Evolutionary conservation across 495 filamentous ascomycete genomes (phyloP).

Genomic region (Cercophora sp.): DNA sequence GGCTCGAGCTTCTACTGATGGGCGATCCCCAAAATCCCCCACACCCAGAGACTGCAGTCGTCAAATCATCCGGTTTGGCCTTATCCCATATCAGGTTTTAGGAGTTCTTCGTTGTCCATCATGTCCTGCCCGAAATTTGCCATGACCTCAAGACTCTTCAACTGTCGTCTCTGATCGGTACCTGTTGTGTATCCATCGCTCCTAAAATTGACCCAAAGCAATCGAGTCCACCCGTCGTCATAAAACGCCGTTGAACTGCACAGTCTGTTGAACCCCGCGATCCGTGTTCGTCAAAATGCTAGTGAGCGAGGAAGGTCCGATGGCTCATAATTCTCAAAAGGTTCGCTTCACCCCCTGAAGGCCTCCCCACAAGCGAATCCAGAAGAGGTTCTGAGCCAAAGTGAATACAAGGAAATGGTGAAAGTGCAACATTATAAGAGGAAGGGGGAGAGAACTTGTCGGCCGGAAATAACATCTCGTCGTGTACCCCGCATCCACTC

Average conservation of each 20-base stretch:
- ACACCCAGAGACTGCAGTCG: neutral
- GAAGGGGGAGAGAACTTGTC: constrained; percentile 12
- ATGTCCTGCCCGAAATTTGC: too few species aligned
- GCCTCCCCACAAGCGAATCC: constrained; percentile 42
- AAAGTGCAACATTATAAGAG: constrained; percentile 21
- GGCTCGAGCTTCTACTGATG: too few species aligned
- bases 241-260: neutral
- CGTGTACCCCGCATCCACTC: constrained; percentile 13
- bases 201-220: too few species aligned
- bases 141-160: too few species aligned
- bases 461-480: constrained; percentile 15
- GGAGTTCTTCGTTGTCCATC: too few species aligned
- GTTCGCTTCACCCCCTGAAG: constrained; percentile 32
- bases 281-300: constrained; percentile 1
- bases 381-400: too few species aligned
- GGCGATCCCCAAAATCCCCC: neutral
- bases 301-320: neutral
- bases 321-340: constrained; percentile 3
- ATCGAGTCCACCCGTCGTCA: neutral
- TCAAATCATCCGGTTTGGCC: too few species aligned
- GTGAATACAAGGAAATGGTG: constrained; percentile 18
- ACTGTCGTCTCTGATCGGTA: too few species aligned
- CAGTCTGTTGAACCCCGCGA: neutral
- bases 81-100: too few species aligned
- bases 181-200: neutral